Conservation (phyloP, 225 moss, liverwort and hornwort genomes). For the Pleurozium schreberi region DNA sequence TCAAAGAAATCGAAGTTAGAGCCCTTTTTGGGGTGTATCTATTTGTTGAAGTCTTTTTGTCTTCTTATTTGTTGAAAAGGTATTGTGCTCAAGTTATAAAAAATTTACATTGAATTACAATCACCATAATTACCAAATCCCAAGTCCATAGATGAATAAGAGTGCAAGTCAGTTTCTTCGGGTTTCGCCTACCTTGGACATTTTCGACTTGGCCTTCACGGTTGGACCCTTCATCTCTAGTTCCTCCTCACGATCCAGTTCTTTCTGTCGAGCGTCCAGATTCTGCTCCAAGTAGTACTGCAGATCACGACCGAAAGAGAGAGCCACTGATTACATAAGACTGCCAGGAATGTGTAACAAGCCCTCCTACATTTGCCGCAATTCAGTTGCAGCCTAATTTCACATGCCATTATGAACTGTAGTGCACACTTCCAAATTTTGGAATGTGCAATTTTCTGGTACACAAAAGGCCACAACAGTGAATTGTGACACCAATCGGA, state of each 20-base stretch:
- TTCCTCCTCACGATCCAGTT: constrained; percentile 87
- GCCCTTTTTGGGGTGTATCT: not conserved
- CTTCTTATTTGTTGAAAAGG: too few species aligned
- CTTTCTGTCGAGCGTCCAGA: constrained; percentile 71
- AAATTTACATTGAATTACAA: not conserved
- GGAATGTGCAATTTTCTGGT: not conserved
- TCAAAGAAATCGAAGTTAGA: not conserved
- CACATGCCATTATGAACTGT: not conserved
- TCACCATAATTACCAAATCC: not conserved
- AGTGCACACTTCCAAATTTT: not conserved
- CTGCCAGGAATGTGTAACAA: not conserved
- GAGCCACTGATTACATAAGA: not conserved
- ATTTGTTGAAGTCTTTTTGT: too few species aligned
- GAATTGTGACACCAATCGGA: not conserved
- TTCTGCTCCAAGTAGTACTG: constrained; percentile 95
- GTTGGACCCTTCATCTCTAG: constrained; percentile 67
- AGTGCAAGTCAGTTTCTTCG: not conserved
- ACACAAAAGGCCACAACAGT: not conserved
- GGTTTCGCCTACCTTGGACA: constrained; percentile 48
- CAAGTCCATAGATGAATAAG: not conserved
- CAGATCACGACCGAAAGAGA: not conserved
- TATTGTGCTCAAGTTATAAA: not conserved
- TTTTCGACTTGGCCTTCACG: constrained; percentile 94
- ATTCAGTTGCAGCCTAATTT: too few species aligned
- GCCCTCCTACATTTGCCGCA: too few species aligned